Conservation (phyloP, 2,329 filamentous ascomycete species). For the Lasiodiplodia sp. region DNA sequence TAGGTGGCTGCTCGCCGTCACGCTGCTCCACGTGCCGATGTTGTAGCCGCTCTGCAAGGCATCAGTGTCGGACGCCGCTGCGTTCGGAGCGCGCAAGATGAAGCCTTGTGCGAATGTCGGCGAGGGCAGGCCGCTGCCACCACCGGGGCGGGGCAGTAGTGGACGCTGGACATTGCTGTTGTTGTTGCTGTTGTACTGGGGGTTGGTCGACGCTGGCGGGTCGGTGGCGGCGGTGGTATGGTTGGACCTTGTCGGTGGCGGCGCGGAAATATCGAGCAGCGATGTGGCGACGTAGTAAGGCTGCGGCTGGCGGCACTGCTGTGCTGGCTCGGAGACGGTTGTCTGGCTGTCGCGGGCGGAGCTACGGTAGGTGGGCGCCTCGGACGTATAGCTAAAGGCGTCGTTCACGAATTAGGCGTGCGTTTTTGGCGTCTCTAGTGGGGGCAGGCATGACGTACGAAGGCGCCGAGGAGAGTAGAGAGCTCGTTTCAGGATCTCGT, state of each 20-base stretch:
- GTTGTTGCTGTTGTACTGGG: background rate
- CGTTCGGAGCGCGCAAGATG: conserved; percentile 32
- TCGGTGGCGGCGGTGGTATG: conserved; percentile 28
- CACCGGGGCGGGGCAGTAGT: conserved; percentile 23
- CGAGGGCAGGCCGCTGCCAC: conserved; percentile 35
- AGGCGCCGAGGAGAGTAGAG: conserved; percentile 71
- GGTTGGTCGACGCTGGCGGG: background rate
- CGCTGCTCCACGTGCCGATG: conserved; percentile 66
- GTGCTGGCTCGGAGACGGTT: background rate
- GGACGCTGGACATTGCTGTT: background rate
- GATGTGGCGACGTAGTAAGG: conserved; percentile 27
- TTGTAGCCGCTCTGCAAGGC: conserved; percentile 53
- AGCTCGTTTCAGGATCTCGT: conserved; percentile 69
- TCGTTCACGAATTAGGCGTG: background rate
- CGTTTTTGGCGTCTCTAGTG: background rate
- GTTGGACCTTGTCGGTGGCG: conserved; percentile 18
- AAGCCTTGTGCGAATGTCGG: conserved; percentile 39
- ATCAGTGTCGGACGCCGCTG: conserved; percentile 34
- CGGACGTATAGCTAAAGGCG: conserved; percentile 54
- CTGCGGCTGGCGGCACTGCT: background rate
- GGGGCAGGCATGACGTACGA: conserved; percentile 56
- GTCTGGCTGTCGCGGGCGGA: conserved; percentile 55
- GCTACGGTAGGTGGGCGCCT: conserved; percentile 68
- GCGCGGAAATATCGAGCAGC: conserved; percentile 27
- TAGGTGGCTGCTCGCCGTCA: conserved; percentile 60